These are phyloP conservation scores for Solanum aculeatissimum DNA, from an alignment of 305 asterid genomes.

Conservation along the genomic window DNA sequence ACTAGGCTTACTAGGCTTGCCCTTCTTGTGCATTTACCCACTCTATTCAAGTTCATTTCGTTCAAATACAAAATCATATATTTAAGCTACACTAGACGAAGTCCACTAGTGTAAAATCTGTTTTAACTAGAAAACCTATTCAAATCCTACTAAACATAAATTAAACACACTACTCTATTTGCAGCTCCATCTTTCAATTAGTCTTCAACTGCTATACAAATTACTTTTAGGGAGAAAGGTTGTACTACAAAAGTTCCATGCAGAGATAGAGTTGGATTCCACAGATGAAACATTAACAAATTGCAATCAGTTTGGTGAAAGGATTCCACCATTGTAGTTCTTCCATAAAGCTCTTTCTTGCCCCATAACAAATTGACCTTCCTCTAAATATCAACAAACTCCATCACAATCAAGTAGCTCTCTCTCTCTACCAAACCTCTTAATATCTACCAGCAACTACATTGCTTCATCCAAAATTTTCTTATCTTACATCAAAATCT, in stretches of 20 bases:
- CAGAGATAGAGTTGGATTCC: background rate
- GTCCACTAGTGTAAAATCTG: background rate
- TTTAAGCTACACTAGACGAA: background rate
- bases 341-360: background rate
- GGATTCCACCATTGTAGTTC: background rate
- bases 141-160: no score
- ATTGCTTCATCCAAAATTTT: conserved; percentile 51
- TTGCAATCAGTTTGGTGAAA: background rate
- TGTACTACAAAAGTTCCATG: background rate
- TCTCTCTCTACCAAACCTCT: conserved; percentile 28
- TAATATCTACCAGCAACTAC: conserved; percentile 37
- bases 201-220: background rate
- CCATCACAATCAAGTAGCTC: background rate
- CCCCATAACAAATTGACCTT: background rate
- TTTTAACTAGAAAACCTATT: background rate
- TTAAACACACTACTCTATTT: no score
- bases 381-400: background rate
- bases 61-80: background rate
- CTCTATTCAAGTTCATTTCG: background rate
- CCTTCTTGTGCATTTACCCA: background rate
- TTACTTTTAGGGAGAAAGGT: background rate
- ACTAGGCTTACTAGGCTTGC: no score
- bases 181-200: background rate
- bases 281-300: background rate
- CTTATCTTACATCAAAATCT: conserved; percentile 21